These are phyloP conservation scores for Rhinocladiella similis DNA, from an alignment of 2,329 filamentous ascomycete genomes.

Conservation along the genomic window DNA sequence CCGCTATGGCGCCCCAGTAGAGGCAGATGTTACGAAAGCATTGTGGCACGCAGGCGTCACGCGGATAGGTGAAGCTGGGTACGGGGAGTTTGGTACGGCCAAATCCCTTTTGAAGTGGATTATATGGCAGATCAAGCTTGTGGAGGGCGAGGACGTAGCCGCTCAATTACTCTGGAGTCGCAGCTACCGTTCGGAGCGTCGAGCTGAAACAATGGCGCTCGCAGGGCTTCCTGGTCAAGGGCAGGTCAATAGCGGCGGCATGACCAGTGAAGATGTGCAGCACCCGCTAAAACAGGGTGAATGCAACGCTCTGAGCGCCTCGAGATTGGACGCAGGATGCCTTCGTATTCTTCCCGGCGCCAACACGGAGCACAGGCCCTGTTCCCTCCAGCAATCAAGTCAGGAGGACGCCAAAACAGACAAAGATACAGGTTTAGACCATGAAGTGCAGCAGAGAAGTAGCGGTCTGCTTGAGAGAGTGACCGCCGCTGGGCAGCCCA, in stretches of 20 bases:
- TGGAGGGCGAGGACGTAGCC: slow-evolving; percentile 47
- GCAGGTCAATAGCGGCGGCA: not conserved
- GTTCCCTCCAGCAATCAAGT: too few relatives aligned
- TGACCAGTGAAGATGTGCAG: not conserved
- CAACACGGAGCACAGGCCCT: too few relatives aligned
- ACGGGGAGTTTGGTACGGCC: slow-evolving; percentile 38
- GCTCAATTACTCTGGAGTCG: slow-evolving; percentile 21
- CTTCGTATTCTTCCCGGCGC: too few relatives aligned
- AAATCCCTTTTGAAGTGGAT: slow-evolving; percentile 44
- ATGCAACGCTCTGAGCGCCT: too few relatives aligned
- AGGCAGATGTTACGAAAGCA: slow-evolving; percentile 46
- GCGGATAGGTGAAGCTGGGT: slow-evolving; percentile 44
- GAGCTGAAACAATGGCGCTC: slow-evolving; percentile 3
- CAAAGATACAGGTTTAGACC: too few relatives aligned
- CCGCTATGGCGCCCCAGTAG: slow-evolving; percentile 43
- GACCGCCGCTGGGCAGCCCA: not conserved
- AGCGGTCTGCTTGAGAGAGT: too few relatives aligned
- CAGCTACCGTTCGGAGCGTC: slow-evolving; percentile 9
- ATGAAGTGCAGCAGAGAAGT: too few relatives aligned
- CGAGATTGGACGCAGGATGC: too few relatives aligned
- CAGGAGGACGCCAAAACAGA: too few relatives aligned
- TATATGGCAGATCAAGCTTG: slow-evolving; percentile 40
- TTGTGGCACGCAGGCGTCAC: slow-evolving; percentile 52
- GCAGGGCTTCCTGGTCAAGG: not conserved
- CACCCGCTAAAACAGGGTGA: too few relatives aligned